phyloP scores from a whole-genome alignment of 139 green algal species.

The Picochlorum sp. region DNA sequence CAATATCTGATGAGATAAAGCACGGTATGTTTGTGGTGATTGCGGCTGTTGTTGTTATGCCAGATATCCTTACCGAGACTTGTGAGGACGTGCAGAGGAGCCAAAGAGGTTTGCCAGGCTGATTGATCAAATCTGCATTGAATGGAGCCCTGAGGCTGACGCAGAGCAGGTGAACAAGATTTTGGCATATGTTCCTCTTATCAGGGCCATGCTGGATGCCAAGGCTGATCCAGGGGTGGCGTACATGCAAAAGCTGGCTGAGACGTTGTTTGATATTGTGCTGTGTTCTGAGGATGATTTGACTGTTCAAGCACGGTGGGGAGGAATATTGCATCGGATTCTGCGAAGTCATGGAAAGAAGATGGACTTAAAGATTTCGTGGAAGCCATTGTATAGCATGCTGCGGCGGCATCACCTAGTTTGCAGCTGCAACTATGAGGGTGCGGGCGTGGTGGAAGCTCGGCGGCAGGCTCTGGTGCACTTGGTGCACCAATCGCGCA shows the following conservation, averaged over 20 bases:
- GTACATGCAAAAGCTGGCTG: slow-evolving; percentile 16
- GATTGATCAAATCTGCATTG: slow-evolving; percentile 8
- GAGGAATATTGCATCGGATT: slow-evolving; percentile 27
- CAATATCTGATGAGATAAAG: slow-evolving; percentile 11
- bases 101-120: slow-evolving; percentile 32
- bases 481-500: slow-evolving; percentile 26
- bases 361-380: slow-evolving; percentile 44
- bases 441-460: slow-evolving; percentile 28
- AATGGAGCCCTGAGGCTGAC: slow-evolving; percentile 21
- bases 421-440: slow-evolving; percentile 20
- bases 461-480: slow-evolving; percentile 26
- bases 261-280: slow-evolving; percentile 39
- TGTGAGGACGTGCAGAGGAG: slow-evolving; percentile 34
- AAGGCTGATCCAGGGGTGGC: slow-evolving; percentile 23
- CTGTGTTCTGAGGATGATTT: slow-evolving; percentile 22
- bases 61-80: no score
- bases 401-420: slow-evolving; percentile 17
- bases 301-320: slow-evolving; percentile 41
- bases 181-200: slow-evolving; percentile 29
- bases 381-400: slow-evolving; percentile 46
- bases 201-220: slow-evolving; percentile 26
- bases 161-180: background rate
- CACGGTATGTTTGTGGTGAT: background rate
- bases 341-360: slow-evolving; percentile 36
- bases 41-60: no score